These are phyloP conservation scores for Ambrosiella beaveri DNA, from an alignment of 2,329 filamentous ascomycete genomes.

Conservation along the genomic window DNA sequence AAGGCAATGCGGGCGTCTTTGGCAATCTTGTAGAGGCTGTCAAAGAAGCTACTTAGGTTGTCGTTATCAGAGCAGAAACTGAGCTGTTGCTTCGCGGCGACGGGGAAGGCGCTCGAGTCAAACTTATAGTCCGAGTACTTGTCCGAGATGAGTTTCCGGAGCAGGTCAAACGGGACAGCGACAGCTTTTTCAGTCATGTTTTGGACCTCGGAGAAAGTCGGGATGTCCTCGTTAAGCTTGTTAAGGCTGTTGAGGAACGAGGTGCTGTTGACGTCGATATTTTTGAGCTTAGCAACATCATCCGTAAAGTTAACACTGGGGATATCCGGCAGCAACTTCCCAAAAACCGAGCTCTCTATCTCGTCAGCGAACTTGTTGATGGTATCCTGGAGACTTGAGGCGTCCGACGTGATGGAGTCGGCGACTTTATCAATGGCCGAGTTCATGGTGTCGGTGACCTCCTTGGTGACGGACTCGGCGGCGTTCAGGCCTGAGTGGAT, in stretches of 20 bases:
- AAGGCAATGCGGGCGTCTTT: conserved; percentile 55
- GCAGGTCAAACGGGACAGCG: conserved; percentile 60
- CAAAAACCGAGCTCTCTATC: conserved; percentile 30
- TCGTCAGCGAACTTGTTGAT: conserved; percentile 32
- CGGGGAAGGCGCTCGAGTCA: conserved; percentile 58
- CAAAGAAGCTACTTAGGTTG: conserved; percentile 70
- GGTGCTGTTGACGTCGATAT: conserved; percentile 49
- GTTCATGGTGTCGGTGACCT: conserved; percentile 33
- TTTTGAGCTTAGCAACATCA: conserved; percentile 47
- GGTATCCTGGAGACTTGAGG: conserved; percentile 29
- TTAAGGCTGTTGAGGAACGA: conserved; percentile 52
- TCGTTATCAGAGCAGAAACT: conserved; percentile 80
- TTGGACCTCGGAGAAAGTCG: conserved; percentile 66
- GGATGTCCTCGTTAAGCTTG: conserved; percentile 61
- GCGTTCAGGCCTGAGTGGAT: conserved; percentile 63
- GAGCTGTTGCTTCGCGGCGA: conserved; percentile 66
- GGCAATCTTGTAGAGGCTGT: conserved; percentile 48
- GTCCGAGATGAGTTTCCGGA: conserved; percentile 55
- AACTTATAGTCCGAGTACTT: conserved; percentile 60
- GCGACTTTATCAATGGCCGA: conserved; percentile 38
- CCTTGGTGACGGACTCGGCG: conserved; percentile 35
- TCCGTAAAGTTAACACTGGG: conserved; percentile 46
- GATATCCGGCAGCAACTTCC: conserved; percentile 28
- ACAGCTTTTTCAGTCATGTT: conserved; percentile 65
- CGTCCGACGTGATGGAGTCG: conserved; percentile 38